phyloP scores from a whole-genome alignment of 2,329 filamentous ascomycete species.

The Hypoxylon sp. region DNA sequence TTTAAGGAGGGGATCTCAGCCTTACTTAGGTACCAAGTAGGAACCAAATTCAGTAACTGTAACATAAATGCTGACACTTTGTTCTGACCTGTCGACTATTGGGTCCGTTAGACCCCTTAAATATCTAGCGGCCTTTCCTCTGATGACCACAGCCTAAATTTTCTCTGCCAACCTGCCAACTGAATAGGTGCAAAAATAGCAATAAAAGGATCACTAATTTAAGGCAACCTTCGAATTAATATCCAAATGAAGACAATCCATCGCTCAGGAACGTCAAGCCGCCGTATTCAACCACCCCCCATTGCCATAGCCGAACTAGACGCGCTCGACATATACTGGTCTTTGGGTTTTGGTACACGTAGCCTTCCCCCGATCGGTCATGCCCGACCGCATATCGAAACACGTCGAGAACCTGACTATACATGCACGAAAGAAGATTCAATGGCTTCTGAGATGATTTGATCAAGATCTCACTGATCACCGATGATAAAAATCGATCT shows the following conservation, averaged over 20 bases:
- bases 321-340: neutral
- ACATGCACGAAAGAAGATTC: neutral
- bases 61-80: conserved; percentile 28
- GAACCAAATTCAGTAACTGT: neutral
- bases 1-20: conserved; percentile 29
- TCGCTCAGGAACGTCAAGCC: conserved; percentile 6
- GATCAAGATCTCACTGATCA: neutral
- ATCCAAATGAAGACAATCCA: neutral
- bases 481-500: neutral
- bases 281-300: neutral
- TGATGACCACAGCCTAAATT: conserved; percentile 10
- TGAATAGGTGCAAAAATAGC: neutral
- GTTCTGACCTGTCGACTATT: neutral
- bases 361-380: conserved; percentile 1
- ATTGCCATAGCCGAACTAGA: neutral
- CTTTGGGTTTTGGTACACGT: neutral
- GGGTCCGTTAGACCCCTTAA: conserved; percentile 11
- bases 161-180: conserved; percentile 9
- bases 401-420: neutral
- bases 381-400: neutral
- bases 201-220: neutral
- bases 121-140: conserved; percentile 4
- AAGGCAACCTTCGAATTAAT: neutral
- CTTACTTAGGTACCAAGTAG: conserved; percentile 4
- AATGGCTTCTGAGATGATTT: neutral